A percentile compares a stretch with the other conserved stretches of the same genome.
Conservation (phyloP, 306 rosid species). For the Cucumis sativus region Cucumber_9930_V3 NC_026661.2:3079501-3080000, state of each 20-base stretch:
- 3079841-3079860: slow-evolving; percentile 89
- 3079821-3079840: slow-evolving; percentile 96
- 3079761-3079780: neutral
- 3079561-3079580: slow-evolving; percentile 8
- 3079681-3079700: neutral
- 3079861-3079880: slow-evolving; percentile 96
- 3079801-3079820: slow-evolving; percentile 66
- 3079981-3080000: slow-evolving; percentile 79
- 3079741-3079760: neutral
- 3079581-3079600: neutral
- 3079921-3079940: slow-evolving; percentile 96
- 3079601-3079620: neutral
- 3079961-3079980: slow-evolving; percentile 89
- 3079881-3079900: slow-evolving; percentile 98
- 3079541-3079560: slow-evolving; percentile 99
- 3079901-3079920: slow-evolving; percentile 95
- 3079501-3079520: slow-evolving; percentile 94
- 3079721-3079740: neutral
- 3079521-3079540: slow-evolving; percentile 95
- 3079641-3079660: neutral
- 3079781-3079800: neutral
- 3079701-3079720: neutral
- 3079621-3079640: neutral
- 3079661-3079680: neutral
- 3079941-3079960: slow-evolving; percentile 96